phyloP scores from a whole-genome alignment of 2,329 filamentous ascomycete species.

The Coniochaeta sp. region DNA sequence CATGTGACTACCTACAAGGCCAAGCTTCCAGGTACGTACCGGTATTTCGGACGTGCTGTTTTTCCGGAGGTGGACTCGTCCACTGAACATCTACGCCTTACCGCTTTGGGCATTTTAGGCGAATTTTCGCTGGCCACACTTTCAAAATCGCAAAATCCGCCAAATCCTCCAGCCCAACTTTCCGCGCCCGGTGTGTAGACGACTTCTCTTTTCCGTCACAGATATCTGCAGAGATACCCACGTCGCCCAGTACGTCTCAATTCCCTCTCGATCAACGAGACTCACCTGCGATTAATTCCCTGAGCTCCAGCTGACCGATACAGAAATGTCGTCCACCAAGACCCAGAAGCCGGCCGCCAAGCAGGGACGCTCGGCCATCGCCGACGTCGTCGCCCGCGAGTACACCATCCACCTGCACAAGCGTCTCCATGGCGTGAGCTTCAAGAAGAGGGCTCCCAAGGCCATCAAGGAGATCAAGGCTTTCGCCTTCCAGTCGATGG shows the following conservation, averaged over 20 bases:
- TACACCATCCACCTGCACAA: constrained; percentile 99
- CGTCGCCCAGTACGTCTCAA: constrained; percentile 18
- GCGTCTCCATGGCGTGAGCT: constrained; percentile 92
- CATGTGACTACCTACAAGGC: neutral
- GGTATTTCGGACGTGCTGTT: neutral
- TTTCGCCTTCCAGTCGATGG: constrained; percentile 93
- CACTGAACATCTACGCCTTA: constrained; percentile 16
- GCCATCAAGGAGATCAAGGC: constrained; percentile 99
- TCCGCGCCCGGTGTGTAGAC: constrained; percentile 13
- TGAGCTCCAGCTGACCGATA: constrained; percentile 20
- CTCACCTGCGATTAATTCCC: constrained; percentile 3
- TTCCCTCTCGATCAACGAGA: constrained; percentile 3
- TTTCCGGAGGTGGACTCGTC: neutral
- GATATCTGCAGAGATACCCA: constrained; percentile 25
- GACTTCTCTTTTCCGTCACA: constrained; percentile 2
- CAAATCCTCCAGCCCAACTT: constrained; percentile 13
- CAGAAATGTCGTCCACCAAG: constrained; percentile 59
- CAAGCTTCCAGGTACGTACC: too few species aligned
- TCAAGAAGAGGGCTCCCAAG: constrained; percentile 99
- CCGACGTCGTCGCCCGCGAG: constrained; percentile 98
- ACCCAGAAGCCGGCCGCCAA: constrained; percentile 64
- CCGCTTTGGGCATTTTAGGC: constrained; percentile 10
- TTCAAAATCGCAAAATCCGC: constrained; percentile 12
- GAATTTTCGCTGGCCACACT: constrained; percentile 1
- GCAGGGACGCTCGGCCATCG: constrained; percentile 80